Percentiles rank a stretch among this genome's conserved stretches.
These are phyloP conservation scores for Saccharomyces hybrid DNA, from an alignment of 1,139 yeast genomes.

Conservation along the genomic window DNA sequence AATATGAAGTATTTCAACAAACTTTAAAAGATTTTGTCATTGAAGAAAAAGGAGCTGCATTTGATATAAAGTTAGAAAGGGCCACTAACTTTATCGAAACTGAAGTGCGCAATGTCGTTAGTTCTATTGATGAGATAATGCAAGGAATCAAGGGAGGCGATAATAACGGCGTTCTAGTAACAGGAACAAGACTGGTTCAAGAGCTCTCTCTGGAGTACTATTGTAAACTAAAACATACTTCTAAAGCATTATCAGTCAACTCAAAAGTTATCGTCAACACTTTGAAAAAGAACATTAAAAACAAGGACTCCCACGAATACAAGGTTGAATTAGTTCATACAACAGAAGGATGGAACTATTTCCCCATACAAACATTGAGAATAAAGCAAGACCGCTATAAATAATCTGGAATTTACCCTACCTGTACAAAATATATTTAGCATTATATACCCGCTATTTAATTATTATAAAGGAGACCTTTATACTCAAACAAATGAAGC, in stretches of 20 bases:
- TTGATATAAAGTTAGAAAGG: conserved; percentile 15
- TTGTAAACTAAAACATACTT: conserved; percentile 15
- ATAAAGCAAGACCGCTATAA: not conserved
- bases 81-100: conserved; percentile 14
- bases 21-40: conserved; percentile 20
- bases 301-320: not conserved
- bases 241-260: conserved; percentile 13
- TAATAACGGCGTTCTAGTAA: conserved; percentile 12
- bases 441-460: not conserved
- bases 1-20: conserved; percentile 31
- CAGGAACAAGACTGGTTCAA: conserved; percentile 27
- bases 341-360: not conserved
- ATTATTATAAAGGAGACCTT: not conserved
- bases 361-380: not conserved
- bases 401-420: not conserved
- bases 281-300: not conserved
- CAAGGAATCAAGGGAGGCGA: conserved; percentile 20
- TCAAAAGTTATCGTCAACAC: conserved; percentile 5
- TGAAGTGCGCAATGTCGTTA: conserved; percentile 15
- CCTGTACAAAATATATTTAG: not conserved
- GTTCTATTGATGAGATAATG: conserved; percentile 17
- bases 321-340: not conserved
- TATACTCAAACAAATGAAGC: not conserved
- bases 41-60: conserved; percentile 15
- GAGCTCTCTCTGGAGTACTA: conserved; percentile 29